Percentiles rank a stretch among this genome's conserved stretches.
Conservation (phyloP, 225 moss, liverwort and hornwort genomes). For the Polytrichum formosum region DNA sequence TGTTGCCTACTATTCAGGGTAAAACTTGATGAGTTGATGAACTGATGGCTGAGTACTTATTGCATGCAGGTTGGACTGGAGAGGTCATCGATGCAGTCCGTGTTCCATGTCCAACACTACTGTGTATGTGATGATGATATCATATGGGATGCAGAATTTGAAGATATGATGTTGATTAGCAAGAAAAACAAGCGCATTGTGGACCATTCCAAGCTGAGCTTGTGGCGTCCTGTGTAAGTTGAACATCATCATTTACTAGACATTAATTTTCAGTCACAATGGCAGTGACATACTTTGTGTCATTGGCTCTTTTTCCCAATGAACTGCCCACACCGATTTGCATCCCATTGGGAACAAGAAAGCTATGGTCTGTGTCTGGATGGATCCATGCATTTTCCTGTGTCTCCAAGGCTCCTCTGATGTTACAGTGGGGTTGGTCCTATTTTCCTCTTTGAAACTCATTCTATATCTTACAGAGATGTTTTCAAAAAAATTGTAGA, state of each 20-base stretch:
- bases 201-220: conserved; percentile 74
- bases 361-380: no score
- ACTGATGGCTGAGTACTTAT: not conserved
- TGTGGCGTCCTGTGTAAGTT: conserved; percentile 46
- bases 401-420: no score
- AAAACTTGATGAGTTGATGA: no score
- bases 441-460: no score
- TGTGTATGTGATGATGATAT: conserved; percentile 67
- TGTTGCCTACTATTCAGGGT: no score
- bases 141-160: conserved; percentile 79
- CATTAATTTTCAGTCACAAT: not conserved
- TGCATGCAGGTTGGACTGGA: conserved; percentile 66
- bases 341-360: no score
- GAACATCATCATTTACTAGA: not conserved
- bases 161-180: conserved; percentile 75
- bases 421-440: no score
- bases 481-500: no score
- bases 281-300: not conserved
- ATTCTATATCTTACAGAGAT: no score
- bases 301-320: not conserved
- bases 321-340: no score
- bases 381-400: no score
- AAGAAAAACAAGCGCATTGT: conserved; percentile 65
- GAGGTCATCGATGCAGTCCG: conserved; percentile 81
- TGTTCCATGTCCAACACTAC: conserved; percentile 82